Base-by-base conservation (phyloP, 139 green algal genomes). In the Spirogloea muscicola region DNA sequence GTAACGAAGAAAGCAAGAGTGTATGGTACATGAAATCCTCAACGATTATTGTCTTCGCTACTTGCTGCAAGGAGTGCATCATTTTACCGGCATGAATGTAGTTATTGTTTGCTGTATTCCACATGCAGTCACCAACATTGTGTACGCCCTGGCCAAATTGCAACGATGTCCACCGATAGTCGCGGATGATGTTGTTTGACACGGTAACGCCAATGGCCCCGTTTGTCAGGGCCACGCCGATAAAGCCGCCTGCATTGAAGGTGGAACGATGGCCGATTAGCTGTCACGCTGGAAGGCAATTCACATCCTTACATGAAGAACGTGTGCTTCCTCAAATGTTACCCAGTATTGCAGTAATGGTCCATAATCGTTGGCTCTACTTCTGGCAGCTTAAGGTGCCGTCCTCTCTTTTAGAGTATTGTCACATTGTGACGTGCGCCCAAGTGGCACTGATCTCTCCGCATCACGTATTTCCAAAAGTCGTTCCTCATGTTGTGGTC, bases 41-140 rank as follows among this genome's bases (percentile, higher is more conserved):
- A n/a, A n/a, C n/a, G n/a, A n/a, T n/a, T n/a, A n/a, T n/a, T n/a
- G n/a, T n/a, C n/a, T n/a, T n/a, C n/a, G n/a, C n/a, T n/a, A n/a
- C n/a, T n/a, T n/a, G n/a, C n/a, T n/a, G n/a, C n/a, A n/a, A n/a
- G n/a, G n/a, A n/a, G n/a, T n/a, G n/a, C n/a, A n/a, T n/a, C n/a
- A n/a, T n/a, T n/a, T n/a, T n/a, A n/a, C n/a, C n/a, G n/a, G n/a
- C n/a, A n/a, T n/a, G n/a, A n/a, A 74, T 46, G 10, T 65, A 31
- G 52, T 74, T 74, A 10, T 60, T 38, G 1, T 42, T 27, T 10
- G 65, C 21, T 7, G 37, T 65, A 7, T 36, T 67, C 2, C 33
- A 6, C 34, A 74, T 65, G 44, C 36, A 69, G 21, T 74, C 65
- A 6, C 57, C 57, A 3, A 64, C 57, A 67, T 58, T 65, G 33